Evolutionary conservation across 2,329 filamentous ascomycete genomes (phyloP), one percentile per base, ranked within the genome.

Genomic region (Cadophora sp.): DNA sequence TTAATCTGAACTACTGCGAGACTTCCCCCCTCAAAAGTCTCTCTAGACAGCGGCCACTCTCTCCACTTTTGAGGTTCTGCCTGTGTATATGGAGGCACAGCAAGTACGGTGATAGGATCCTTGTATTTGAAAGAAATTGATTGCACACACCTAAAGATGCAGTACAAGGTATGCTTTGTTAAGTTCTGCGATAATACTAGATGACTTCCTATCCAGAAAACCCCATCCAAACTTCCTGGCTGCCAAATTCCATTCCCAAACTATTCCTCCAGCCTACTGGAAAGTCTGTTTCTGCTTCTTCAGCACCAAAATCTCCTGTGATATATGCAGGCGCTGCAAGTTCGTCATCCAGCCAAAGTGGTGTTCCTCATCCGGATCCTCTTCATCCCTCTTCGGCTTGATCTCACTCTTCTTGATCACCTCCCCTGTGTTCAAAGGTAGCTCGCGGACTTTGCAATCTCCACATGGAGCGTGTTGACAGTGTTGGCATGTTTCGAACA

Each of bases 211-310:
- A n/a, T n/a, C n/a, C n/a, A n/a, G n/a, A 43, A 19, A 16, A 11
- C 12, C 16, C 12, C 7, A 19, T 6, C 51, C 50, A 19, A 29
- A 55, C 8, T n/a, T 3, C 26, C 26, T 16, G 7, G n/a, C 19
- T 2, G 12, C 50, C 24, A 27, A 12, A 27, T 16, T 7, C 51
- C 16, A 29, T 8, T 31, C 16, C 26, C 14, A 19, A 14, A 31
- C 51, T 16, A 27, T 8, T 26, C 1, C 4, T n/a, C 6, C 26
- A 26, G 34, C 16, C 16, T n/a, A 55, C 26, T 55, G 27, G 9
- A 55, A 55, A 55, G 51, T 55, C 26, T 55, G 31, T 27, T 55
- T 55, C 26, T 55, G 51, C 51, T 55, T 55, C 26, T 55, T 55
- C 51, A 55, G 9, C 14, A 55, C 51, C 51, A 55, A n/a, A 31